Conservation (phyloP, 208 protist genomes). For the Acanthamoeba lenticulata region DNA sequence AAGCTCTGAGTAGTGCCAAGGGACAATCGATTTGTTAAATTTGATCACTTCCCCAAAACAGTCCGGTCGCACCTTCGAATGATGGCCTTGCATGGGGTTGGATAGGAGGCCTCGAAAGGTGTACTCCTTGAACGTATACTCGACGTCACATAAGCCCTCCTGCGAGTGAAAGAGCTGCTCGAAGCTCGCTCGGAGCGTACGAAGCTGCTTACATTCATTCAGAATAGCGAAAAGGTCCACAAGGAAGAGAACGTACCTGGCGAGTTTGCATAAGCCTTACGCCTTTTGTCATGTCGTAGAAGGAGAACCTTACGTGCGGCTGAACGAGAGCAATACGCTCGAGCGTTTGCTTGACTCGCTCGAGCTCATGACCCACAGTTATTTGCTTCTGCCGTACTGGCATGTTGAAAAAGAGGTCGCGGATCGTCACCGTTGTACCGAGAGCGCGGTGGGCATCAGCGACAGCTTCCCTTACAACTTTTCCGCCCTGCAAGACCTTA, state of each 20-base stretch:
- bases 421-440: conserved; percentile 14
- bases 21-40: background rate
- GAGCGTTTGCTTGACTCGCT: conserved; percentile 5
- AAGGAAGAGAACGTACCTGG: background rate
- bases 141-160: background rate
- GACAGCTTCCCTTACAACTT: background rate
- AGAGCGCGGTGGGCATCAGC: background rate
- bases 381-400: conserved; percentile 22
- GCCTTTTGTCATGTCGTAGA: conserved; percentile 20
- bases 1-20: background rate
- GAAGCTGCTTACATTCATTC: background rate
- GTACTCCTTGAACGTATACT: background rate
- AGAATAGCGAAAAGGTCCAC: no score
- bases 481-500: background rate
- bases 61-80: background rate
- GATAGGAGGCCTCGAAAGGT: conserved; percentile 6
- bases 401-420: conserved; percentile 45
- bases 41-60: background rate
- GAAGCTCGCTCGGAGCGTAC: conserved; percentile 38
- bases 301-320: background rate
- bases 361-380: background rate
- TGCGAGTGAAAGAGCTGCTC: background rate
- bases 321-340: conserved; percentile 7
- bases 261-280: background rate
- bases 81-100: background rate